Conservation (phyloP, 2,329 filamentous ascomycete species). For the Eutypella sp. region DNA sequence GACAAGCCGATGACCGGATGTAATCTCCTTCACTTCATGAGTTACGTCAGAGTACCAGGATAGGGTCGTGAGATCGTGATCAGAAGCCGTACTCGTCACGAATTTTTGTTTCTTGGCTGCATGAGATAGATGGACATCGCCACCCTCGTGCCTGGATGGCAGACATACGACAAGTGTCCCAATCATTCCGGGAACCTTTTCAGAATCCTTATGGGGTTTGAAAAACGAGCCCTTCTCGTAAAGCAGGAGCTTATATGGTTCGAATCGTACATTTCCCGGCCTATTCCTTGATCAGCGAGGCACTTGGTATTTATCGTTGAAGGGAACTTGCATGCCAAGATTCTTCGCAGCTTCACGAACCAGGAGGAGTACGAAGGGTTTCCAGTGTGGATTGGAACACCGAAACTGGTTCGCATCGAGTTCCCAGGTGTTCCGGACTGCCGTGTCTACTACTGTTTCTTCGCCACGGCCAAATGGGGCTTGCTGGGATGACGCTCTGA, state of each 20-base stretch:
- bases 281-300: background rate
- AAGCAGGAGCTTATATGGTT: constrained; percentile 38
- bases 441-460: constrained; percentile 32
- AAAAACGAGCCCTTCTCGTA: constrained; percentile 44
- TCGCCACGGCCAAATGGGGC: constrained; percentile 33
- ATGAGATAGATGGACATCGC: constrained; percentile 34
- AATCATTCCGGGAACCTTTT: constrained; percentile 41
- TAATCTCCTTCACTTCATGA: constrained; percentile 40
- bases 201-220: constrained; percentile 39
- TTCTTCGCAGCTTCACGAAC: constrained; percentile 17
- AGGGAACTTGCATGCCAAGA: constrained; percentile 22
- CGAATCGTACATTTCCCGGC: constrained; percentile 15
- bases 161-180: constrained; percentile 41
- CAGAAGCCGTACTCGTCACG: constrained; percentile 24
- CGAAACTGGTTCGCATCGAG: constrained; percentile 30
- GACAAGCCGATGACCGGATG: constrained; percentile 38
- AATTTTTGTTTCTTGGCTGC: constrained; percentile 24
- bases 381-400: constrained; percentile 33
- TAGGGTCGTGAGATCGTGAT: constrained; percentile 25
- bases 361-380: constrained; percentile 17
- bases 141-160: constrained; percentile 39
- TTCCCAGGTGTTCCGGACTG: constrained; percentile 35
- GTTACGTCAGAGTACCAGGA: constrained; percentile 45
- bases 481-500: constrained; percentile 18
- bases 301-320: background rate